phyloP scores from a whole-genome alignment of 148 eudicot species.

The Persicaria tinctoria region DNA sequence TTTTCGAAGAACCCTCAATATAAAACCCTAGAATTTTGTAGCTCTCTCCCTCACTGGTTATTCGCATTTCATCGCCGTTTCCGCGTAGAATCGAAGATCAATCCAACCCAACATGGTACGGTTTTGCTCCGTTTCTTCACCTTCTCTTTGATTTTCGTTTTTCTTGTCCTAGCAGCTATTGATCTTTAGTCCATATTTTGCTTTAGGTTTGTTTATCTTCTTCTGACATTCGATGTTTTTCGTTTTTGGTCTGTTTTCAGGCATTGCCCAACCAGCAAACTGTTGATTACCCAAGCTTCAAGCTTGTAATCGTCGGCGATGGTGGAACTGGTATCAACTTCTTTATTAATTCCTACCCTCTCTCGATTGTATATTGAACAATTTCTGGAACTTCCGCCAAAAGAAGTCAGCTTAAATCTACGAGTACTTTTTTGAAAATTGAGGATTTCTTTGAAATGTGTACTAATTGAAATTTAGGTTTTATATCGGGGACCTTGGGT shows the following conservation, averaged over 20 bases:
- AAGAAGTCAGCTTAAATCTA: no score
- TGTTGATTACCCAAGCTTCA: constrained; percentile 63
- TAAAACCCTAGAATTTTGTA: background rate
- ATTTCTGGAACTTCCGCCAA: no score
- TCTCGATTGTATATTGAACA: background rate
- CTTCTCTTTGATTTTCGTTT: background rate
- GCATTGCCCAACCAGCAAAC: constrained; percentile 71
- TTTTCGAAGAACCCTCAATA: background rate
- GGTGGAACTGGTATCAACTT: constrained; percentile 38
- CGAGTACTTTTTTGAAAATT: no score
- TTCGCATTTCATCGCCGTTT: background rate
- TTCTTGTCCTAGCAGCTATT: background rate
- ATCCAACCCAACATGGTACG: no score
- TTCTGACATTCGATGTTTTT: background rate
- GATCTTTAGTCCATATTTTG: background rate
- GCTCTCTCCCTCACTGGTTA: background rate
- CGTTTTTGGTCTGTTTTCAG: background rate
- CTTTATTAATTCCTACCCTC: background rate
- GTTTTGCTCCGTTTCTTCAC: constrained; percentile 4
- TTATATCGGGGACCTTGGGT: no score
- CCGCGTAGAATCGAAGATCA: background rate
- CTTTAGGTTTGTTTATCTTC: background rate
- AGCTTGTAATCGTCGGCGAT: constrained; percentile 77
- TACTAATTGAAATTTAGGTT: no score
- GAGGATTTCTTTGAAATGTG: no score